Percentiles rank a stretch among this genome's conserved stretches.
Conservation (phyloP, 179 eudicot species). For the Carnegiea gigantea region DNA sequence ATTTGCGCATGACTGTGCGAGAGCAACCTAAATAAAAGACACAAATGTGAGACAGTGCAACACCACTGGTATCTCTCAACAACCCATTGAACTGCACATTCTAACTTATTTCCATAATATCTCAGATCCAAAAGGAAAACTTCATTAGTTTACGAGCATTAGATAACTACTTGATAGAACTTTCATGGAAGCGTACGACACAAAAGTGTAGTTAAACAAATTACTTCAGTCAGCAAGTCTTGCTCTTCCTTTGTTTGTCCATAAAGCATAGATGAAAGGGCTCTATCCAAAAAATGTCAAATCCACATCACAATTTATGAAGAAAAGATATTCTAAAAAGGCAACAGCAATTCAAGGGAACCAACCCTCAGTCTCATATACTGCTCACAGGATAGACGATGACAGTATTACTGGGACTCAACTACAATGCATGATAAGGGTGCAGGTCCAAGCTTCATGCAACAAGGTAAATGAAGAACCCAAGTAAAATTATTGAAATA, state of each 20-base stretch:
- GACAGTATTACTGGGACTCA: too few relatives aligned
- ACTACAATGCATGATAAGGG: too few relatives aligned
- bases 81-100: neutral
- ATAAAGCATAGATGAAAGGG: neutral
- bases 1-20: slow-evolving; percentile 84
- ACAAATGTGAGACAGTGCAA: slow-evolving; percentile 8
- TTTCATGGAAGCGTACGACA: neutral
- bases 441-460: too few relatives aligned
- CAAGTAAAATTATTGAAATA: too few relatives aligned
- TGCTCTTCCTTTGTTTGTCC: neutral
- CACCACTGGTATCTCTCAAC: neutral
- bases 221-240: neutral
- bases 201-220: neutral
- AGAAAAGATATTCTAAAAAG: too few relatives aligned
- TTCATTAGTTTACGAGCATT: neutral
- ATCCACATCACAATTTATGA: too few relatives aligned
- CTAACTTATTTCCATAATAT: too few relatives aligned
- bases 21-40: slow-evolving; percentile 62
- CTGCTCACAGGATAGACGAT: too few relatives aligned
- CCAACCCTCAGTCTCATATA: too few relatives aligned
- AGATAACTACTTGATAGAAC: neutral
- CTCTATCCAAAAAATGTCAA: neutral
- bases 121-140: neutral
- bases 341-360: too few relatives aligned
- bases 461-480: too few relatives aligned